Base-by-base conservation (phyloP, 148 eudicot genomes). In the Silene latifolia region DNA sequence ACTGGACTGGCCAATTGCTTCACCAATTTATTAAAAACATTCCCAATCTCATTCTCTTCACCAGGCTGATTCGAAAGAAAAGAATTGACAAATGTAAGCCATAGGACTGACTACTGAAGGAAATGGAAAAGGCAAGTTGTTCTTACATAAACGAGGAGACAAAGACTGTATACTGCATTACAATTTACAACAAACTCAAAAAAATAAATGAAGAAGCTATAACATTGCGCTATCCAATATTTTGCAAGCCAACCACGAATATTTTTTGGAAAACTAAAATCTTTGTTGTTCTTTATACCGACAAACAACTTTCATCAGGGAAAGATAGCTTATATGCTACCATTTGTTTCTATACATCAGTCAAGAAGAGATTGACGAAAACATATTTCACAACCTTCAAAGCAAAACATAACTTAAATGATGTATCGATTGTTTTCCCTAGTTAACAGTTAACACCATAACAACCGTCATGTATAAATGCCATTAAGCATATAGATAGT, bases 1-100 rank as follows among this genome's bases (percentile, higher is more conserved):
- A 89, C 91, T 14, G 91, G 91, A 74, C 76, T 74, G 44, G 88
- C 88, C 86, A 95, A 87, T 68, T 89, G 85, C 73, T 88, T 82
- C 84, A 72, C 71, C 82, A 95, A 74, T 68, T 73, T 87, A 82
- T 83, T 76, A 80, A 95, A 95, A 78, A 90, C 76, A 51, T 83
- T 73, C 66, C 79, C 87, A 8, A 85, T 80, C 46, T 83, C 84
- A 58, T 71, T 71, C 53, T 46, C 60, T 69, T 87, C 87, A 71
- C 74, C 74, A 72, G 83, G 76, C 97, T 91, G 87, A 70, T 24
- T 15, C 19, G 15, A 15, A 51, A 24, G 59, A 24, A 70, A 21
- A 23, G 4, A 23, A 25, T 15, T 7, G 60, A 70, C 73, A 70
- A 15, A 53, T 14, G 2, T 32, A 18, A 65, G 8, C 47, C 47